Percentiles rank a stretch among this genome's conserved stretches.
phyloP scores from a whole-genome alignment of 2,329 filamentous ascomycete species.

The Aspergillus fumigatus region DNA sequence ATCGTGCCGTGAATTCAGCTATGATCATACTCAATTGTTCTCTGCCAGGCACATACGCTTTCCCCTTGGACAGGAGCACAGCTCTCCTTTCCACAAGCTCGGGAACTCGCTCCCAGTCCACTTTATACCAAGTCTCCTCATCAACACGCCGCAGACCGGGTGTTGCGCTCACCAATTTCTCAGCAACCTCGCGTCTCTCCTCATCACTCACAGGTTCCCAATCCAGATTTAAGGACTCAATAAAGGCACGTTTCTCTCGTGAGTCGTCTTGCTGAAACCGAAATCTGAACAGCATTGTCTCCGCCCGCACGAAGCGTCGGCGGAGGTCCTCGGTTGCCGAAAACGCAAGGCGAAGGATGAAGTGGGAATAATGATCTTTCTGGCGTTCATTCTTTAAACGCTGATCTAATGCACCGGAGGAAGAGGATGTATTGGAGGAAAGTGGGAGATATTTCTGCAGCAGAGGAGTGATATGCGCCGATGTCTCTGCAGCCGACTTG shows the following conservation, averaged over 20 bases:
- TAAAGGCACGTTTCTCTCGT: slow-evolving; percentile 69
- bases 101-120: slow-evolving; percentile 90
- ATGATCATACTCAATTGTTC: slow-evolving; percentile 88
- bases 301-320: slow-evolving; percentile 76
- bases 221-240: slow-evolving; percentile 70
- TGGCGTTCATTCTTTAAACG: slow-evolving; percentile 68
- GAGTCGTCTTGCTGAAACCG: slow-evolving; percentile 73
- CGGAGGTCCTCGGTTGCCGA: slow-evolving; percentile 86
- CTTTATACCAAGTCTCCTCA: slow-evolving; percentile 90
- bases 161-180: slow-evolving; percentile 58
- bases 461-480: slow-evolving; percentile 75
- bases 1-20: slow-evolving; percentile 72
- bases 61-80: slow-evolving; percentile 73
- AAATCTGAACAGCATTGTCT: slow-evolving; percentile 83
- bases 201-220: slow-evolving; percentile 79
- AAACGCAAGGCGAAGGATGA: slow-evolving; percentile 91
- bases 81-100: slow-evolving; percentile 77
- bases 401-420: slow-evolving; percentile 46
- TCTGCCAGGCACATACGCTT: slow-evolving; percentile 82
- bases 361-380: slow-evolving; percentile 97
- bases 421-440: slow-evolving; percentile 65
- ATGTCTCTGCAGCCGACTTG: slow-evolving; percentile 75
- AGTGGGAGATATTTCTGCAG: slow-evolving; percentile 84
- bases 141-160: slow-evolving; percentile 52
- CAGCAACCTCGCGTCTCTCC: slow-evolving; percentile 65